phyloP scores from a whole-genome alignment of 2,329 filamentous ascomycete genomes.

The Beauveria sp. region DNA sequence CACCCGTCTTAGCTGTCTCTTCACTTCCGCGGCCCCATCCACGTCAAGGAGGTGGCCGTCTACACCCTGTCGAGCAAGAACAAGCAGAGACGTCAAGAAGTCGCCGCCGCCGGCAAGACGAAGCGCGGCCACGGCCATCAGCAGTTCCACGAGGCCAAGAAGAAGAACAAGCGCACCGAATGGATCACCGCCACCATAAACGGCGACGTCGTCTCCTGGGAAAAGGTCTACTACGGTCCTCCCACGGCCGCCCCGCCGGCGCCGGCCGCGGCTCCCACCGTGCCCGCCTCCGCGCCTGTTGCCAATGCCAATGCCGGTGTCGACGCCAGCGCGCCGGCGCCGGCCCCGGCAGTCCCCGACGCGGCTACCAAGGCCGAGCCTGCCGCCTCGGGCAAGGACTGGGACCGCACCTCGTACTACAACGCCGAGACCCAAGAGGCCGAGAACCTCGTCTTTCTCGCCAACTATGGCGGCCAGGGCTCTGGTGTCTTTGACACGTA shows the following conservation, averaged over 20 bases:
- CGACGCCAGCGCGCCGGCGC: conserved; percentile 7
- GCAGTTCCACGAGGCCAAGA: conserved; percentile 38
- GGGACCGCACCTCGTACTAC: conserved; percentile 38
- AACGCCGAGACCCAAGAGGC: conserved; percentile 29
- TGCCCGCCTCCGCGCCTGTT: background rate
- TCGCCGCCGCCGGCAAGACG: conserved; percentile 11
- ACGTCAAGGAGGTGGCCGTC: conserved; percentile 59
- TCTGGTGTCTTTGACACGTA: conserved; percentile 37
- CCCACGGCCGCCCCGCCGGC: conserved; percentile 10
- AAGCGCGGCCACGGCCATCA: conserved; percentile 36
- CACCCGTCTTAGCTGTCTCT: conserved; percentile 50
- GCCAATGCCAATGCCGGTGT: conserved; percentile 9
- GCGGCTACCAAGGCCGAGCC: conserved; percentile 5
- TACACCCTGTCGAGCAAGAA: conserved; percentile 45
- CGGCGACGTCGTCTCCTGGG: conserved; percentile 50
- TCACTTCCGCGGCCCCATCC: conserved; percentile 63
- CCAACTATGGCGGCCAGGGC: conserved; percentile 37
- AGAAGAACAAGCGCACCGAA: conserved; percentile 40
- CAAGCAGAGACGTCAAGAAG: conserved; percentile 21
- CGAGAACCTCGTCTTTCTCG: conserved; percentile 41
- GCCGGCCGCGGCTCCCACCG: conserved; percentile 9
- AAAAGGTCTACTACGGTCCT: conserved; percentile 46
- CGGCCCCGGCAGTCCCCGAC: conserved; percentile 1
- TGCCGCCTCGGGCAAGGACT: conserved; percentile 23
- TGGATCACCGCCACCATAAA: conserved; percentile 51